Conservation (phyloP, 2,329 filamentous ascomycete species). For the Ilyonectria robusta region DNA sequence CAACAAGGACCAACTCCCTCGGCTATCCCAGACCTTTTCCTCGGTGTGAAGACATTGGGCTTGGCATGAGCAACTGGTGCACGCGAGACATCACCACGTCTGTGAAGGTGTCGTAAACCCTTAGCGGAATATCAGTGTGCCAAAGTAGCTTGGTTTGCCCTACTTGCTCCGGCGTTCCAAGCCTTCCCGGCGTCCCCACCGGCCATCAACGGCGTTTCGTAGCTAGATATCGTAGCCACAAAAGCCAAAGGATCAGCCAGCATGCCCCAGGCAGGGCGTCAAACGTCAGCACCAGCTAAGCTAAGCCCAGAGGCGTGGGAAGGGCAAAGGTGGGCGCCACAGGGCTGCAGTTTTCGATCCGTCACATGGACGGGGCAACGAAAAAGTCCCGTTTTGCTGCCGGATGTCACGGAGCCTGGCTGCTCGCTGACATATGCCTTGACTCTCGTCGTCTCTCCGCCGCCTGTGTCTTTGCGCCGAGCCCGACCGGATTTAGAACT, state of each 20-base stretch:
- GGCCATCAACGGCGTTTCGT: constrained; percentile 26
- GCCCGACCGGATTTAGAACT: constrained; percentile 40
- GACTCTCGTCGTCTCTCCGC: constrained; percentile 29
- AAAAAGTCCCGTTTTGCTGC: constrained; percentile 47
- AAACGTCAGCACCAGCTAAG: constrained; percentile 33
- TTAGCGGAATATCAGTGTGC: constrained; percentile 14
- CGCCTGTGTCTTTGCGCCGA: constrained; percentile 38
- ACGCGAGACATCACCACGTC: constrained; percentile 2
- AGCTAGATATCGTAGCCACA: constrained; percentile 36
- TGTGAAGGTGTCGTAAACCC: constrained; percentile 20
- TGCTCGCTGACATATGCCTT: constrained; percentile 42
- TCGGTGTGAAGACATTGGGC: constrained; percentile 7
- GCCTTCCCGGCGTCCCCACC: constrained; percentile 32
- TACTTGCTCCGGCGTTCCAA: constrained; percentile 17
- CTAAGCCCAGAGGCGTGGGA: constrained; percentile 26
- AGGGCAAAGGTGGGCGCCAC: constrained; percentile 18
- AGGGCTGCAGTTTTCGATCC: constrained; percentile 46
- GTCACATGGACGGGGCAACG: constrained; percentile 47
- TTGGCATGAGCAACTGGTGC: neutral
- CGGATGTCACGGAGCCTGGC: constrained; percentile 48
- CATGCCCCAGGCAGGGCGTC: constrained; percentile 28
- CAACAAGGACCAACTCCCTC: constrained; percentile 27
- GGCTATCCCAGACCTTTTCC: constrained; percentile 24
- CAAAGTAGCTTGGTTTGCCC: constrained; percentile 17
- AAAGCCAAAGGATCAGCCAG: constrained; percentile 33